Conservation (phyloP, 208 protist species). For the Trypanosoma avium region DNA sequence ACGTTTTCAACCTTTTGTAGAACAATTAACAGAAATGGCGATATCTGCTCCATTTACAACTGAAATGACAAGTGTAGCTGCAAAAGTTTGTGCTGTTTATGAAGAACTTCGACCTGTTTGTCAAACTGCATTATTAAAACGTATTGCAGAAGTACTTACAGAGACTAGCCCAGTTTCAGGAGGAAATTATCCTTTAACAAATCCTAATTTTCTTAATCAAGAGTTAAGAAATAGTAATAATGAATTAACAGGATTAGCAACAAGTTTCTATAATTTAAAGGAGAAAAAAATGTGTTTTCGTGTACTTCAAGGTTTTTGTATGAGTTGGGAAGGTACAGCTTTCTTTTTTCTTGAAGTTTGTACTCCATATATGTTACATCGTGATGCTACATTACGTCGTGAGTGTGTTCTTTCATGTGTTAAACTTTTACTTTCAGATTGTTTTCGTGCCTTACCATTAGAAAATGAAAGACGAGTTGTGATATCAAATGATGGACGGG, state of each 20-base stretch:
- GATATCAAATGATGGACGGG: background rate
- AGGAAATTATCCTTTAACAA: background rate
- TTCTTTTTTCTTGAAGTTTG: conserved; percentile 70
- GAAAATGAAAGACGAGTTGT: background rate
- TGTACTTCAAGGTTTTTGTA: conserved; percentile 50
- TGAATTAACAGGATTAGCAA: background rate
- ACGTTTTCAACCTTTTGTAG: conserved; percentile 22
- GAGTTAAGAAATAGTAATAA: background rate
- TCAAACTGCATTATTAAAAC: conserved; percentile 37
- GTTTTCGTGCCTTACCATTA: conserved; percentile 6
- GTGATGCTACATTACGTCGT: conserved; percentile 51
- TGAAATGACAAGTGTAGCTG: conserved; percentile 39
- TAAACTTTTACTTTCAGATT: conserved; percentile 39
- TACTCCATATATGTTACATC: conserved; percentile 66
- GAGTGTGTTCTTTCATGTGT: conserved; percentile 65
- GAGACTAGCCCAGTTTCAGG: conserved; percentile 11
- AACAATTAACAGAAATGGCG: conserved; percentile 44
- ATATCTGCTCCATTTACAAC: conserved; percentile 48
- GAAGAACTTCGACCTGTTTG: conserved; percentile 35
- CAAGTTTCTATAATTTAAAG: conserved; percentile 24
- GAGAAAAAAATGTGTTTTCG: conserved; percentile 70
- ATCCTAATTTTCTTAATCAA: background rate
- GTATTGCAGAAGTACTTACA: conserved; percentile 52
- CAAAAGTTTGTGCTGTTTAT: conserved; percentile 55
- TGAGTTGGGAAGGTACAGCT: conserved; percentile 51